Conservation (phyloP, 2,329 filamentous ascomycete species). For the Aspergillus sp. region DNA sequence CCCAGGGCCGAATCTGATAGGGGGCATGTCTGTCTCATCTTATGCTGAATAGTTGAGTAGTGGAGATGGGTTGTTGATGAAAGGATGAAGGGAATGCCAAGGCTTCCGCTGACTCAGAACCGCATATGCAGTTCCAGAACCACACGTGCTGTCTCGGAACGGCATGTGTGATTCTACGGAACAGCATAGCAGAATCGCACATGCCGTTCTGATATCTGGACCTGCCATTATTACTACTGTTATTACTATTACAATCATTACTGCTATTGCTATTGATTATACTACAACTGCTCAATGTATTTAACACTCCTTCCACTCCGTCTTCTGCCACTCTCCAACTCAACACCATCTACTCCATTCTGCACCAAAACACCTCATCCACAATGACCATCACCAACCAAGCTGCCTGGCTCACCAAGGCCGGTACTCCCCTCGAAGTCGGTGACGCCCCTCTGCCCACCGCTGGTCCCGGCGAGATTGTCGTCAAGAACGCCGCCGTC, state of each 20-base stretch:
- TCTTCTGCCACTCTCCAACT: neutral
- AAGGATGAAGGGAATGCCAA: neutral
- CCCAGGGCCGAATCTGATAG: neutral
- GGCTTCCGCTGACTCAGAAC: neutral
- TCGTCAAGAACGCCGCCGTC: conserved; percentile 42
- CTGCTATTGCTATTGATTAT: neutral
- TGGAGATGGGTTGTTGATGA: neutral
- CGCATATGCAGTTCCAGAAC: neutral
- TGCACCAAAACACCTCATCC: no score
- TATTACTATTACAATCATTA: no score
- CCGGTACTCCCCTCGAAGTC: conserved; percentile 33
- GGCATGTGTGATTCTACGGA: neutral
- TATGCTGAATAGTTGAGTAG: neutral
- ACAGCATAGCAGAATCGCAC: no score
- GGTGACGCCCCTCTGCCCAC: conserved; percentile 37
- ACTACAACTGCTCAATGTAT: neutral
- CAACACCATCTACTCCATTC: no score
- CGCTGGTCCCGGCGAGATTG: conserved; percentile 38
- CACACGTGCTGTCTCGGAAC: neutral
- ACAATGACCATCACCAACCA: conserved; percentile 7
- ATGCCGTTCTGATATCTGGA: no score
- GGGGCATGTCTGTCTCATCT: neutral
- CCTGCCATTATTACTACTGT: no score
- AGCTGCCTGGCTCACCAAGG: conserved; percentile 16
- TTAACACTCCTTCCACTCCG: neutral